Base-by-base conservation (phyloP, 1,284 basidiomycete species). In the Marasmius tenuissimus region DNA sequence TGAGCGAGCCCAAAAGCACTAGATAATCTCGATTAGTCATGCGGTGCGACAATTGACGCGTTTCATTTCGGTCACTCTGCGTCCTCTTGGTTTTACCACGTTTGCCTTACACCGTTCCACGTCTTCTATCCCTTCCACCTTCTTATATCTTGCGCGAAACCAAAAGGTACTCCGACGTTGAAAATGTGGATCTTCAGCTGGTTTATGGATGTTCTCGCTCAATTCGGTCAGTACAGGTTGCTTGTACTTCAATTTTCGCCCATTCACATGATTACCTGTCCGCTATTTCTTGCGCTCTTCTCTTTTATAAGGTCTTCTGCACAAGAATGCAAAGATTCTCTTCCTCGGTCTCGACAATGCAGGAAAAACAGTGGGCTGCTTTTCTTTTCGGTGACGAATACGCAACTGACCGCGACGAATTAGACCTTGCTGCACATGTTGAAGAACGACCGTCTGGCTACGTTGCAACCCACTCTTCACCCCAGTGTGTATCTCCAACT, bases 241-340 rank as follows among this genome's bases (percentile, higher is more conserved):
- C 40, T 16, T 61, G 61, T 38, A 59, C 54, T 53, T n/a, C 22
- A 16, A 49, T 55, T 27, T 52, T 38, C 38, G 52, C 62, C 14
- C 54, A 20, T 38, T 35, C 35, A 47, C 52, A 18, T 45, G 51
- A 51, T 8, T 14, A 27, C 20, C 18, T 45, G 11, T 8, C 57
- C 18, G 12, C 1, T 27, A 27, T 27, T 27, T 27, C 39, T 22
- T n/a, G 38, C 14, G 33, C 34, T n/a, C 52, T 62, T 20, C 35
- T 63, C 35, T 27, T 40, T 52, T 50, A 11, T 16, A 70, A 97
- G 97, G 97, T 70, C 86, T 99, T 72, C 78, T 94, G 78, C 95
- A 98, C 87, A 98, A 98, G 89, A 98, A 97, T 74, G 97, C 97
- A 69, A 99, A 99, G 87, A 98, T 99, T 76, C 87, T 99, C 68